Conservation (phyloP, 345 rosid genomes). For the Murraya paniculata region DNA sequence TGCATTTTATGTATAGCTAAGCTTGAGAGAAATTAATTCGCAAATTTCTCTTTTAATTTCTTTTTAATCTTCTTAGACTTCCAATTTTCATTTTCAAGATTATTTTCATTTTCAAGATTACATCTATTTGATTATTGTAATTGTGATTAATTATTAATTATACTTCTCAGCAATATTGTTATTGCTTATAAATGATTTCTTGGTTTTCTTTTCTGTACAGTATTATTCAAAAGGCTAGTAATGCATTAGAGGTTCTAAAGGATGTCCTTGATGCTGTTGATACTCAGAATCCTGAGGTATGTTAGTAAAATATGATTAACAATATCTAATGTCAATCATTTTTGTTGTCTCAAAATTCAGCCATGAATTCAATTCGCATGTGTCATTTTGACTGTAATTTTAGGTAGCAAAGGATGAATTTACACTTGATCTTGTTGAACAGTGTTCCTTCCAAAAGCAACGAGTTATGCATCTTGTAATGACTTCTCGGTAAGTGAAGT, state of each 20-base stretch:
- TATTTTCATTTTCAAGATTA: neutral
- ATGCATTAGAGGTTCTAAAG: slow-evolving; percentile 78
- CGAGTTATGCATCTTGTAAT: slow-evolving; percentile 86
- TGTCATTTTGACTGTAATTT: slow-evolving; percentile 14
- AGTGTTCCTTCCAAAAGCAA: slow-evolving; percentile 97
- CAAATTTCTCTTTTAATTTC: neutral
- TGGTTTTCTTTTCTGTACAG: slow-evolving; percentile 36
- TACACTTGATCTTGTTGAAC: slow-evolving; percentile 98
- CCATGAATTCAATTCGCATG: slow-evolving; percentile 1
- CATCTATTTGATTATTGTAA: neutral
- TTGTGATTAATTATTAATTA: neutral
- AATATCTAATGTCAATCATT: neutral
- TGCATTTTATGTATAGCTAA: neutral
- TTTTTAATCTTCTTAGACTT: neutral
- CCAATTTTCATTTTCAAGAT: neutral
- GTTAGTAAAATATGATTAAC: slow-evolving; percentile 9
- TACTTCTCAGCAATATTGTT: neutral
- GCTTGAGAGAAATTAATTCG: neutral
- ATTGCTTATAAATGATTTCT: neutral
- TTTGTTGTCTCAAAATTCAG: slow-evolving; percentile 9
- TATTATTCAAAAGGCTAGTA: slow-evolving; percentile 83
- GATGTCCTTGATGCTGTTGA: slow-evolving; percentile 89
- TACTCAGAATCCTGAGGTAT: slow-evolving; percentile 80
- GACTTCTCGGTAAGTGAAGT: slow-evolving; percentile 66
- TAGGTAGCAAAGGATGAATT: slow-evolving; percentile 90